Evolutionary conservation across 2,329 filamentous ascomycete species (phyloP), one percentile per base, ranked within the genome.

Genomic region (Fusarium incarnatum): DNA sequence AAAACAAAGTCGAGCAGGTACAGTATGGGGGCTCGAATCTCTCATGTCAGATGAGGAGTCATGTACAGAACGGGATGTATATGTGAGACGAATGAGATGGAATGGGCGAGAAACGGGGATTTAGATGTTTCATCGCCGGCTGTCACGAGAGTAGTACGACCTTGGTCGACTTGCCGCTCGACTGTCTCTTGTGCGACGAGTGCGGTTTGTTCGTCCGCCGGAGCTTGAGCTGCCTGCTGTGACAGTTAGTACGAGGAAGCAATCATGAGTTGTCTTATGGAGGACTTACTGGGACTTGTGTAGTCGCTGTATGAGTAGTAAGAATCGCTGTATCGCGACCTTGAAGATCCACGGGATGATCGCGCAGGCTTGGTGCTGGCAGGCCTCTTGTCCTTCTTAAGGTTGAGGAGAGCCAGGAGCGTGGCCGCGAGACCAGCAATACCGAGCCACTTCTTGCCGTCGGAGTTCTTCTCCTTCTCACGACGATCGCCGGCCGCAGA

Each of bases 281-380:
- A 50, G 42, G 56, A 86, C 86, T 85, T 81, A 87, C 86, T 87
- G 68, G 83, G 83, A 74, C 78, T 84, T 69, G 79, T 83, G 66
- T 79, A 82, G 67, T 81, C 83, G 23, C 83, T 84, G 77, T 87
- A 88, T 54, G 83, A 86, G 75, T 85, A 85, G 67, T 84, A 85
- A 55, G 82, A 88, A 76, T 86, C 85, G 76, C 81, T 85, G 79
- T 86, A 86, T 72, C 73, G 85, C 78, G 81, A 81, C 71, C 73
- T 84, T 77, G 81, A 81, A 22, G 83, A 85, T 30, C 73, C 81
- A 60, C 82, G 78, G 20, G 83, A 74, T 50, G 79, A 75, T 40
- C 73, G 80, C 49, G 76, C 68, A 41, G 80, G 74, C 73, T 82
- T 82, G 66, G 75, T 78, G 66, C 75, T 78, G 60, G 77, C 76